These are phyloP conservation scores for Talaromyces sp. DNA, from an alignment of 2,329 filamentous ascomycete species.

Conservation along the genomic window DNA sequence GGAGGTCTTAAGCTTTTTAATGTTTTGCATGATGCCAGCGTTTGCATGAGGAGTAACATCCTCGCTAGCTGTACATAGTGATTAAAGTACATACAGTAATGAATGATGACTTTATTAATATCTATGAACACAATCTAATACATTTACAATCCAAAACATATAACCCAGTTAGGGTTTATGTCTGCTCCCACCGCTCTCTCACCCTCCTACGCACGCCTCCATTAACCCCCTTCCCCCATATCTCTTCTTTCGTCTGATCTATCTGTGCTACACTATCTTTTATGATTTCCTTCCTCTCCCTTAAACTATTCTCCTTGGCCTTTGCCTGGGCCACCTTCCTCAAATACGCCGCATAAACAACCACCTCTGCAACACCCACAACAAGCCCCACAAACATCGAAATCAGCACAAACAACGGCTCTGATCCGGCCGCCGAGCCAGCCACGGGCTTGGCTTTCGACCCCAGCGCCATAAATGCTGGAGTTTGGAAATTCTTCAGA, in stretches of 20 bases:
- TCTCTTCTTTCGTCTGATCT: conserved; percentile 24
- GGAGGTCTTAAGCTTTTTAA: conserved; percentile 13
- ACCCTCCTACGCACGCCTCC: conserved; percentile 36
- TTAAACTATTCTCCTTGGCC: conserved; percentile 29
- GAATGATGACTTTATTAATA: background rate
- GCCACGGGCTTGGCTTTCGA: background rate
- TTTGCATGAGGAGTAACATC: background rate
- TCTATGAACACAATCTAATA: background rate
- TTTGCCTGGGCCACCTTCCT: conserved; percentile 37
- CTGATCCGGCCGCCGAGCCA: conserved; percentile 1
- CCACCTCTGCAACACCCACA: conserved; percentile 43
- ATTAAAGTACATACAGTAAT: background rate
- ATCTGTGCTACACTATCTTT: conserved; percentile 8
- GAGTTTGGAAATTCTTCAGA: conserved; percentile 31
- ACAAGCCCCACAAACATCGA: conserved; percentile 35
- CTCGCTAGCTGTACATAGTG: background rate
- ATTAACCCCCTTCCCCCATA: conserved; percentile 37
- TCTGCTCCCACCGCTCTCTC: conserved; percentile 33
- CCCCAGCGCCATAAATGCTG: conserved; percentile 15
- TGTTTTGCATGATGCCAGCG: background rate
- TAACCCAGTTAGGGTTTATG: conserved; percentile 2
- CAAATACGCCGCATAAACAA: conserved; percentile 43
- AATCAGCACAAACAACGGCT: conserved; percentile 35
- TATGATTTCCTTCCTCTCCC: conserved; percentile 35
- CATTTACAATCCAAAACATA: background rate